Evolutionary conservation across 2,329 filamentous ascomycete genomes (phyloP), one percentile per base, ranked within the genome.

Genomic region (Colletotrichum karsti): DNA sequence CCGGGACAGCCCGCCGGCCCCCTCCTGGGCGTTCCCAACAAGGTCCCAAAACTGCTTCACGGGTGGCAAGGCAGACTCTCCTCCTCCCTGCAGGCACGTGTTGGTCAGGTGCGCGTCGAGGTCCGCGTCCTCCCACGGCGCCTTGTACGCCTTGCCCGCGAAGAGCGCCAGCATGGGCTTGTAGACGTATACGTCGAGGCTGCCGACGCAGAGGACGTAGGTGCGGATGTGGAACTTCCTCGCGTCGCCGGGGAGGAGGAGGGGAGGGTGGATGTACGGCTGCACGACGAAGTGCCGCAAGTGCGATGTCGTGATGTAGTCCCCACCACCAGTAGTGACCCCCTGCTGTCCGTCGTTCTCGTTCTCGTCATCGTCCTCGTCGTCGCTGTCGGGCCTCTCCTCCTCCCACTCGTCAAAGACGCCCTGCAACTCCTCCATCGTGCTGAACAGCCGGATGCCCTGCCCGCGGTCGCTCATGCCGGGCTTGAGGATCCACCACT

Each of bases 401-500:
- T 84, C 89, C 77, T 98, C 95, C 94, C 96, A 99, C 63, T 89
- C 91, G 72, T 98, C 94, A 75, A 98, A 99, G 60, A 99, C 96
- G 13, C 77, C 86, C 69, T 92, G 91, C n/a, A 99, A 82, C 76
- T 97, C 91, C 63, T 91, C 90, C 83, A 96, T 93, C 3, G 90
- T 93, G 73, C 90, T 93, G 79, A 99, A 99, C 1, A 99, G 83
- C 41, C 93, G 84, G 65, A 99, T 98, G 1, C 96, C 96, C 77
- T 98, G 95, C 0, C 95, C 96, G 24, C 95, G 88, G 77, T 99
- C 96, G 78, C 94, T 97, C 96, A 99, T 98, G 8, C 95, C 92
- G 0, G 96, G 95, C 81, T 99, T 99, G 67, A 99, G 80, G 72
- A 99, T 98, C 96, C 96, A 99, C 95, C 95, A 99, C 77, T 97